These are phyloP conservation scores for Penicillium diatomitis DNA, from an alignment of 495 filamentous ascomycete species.

Conservation along the genomic window DNA sequence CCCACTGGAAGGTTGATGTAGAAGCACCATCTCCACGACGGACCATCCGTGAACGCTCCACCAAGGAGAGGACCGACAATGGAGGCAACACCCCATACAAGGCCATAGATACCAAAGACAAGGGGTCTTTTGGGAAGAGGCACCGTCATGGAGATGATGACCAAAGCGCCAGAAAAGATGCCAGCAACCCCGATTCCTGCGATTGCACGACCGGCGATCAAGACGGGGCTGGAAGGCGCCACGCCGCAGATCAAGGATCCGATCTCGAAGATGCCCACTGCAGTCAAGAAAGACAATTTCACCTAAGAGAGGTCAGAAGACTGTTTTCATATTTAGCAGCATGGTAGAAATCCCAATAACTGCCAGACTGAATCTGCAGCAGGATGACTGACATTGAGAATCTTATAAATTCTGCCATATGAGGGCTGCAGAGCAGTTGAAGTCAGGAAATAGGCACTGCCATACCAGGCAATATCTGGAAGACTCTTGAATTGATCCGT, in stretches of 20 bases:
- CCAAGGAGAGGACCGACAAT: conserved; percentile 59
- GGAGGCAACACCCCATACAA: conserved; percentile 62
- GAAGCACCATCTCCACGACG: conserved; percentile 80
- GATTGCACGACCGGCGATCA: conserved; percentile 70
- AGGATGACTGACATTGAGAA: conserved; percentile 16
- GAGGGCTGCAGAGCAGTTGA: conserved; percentile 24
- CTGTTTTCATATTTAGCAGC: no score
- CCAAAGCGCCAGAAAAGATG: conserved; percentile 63
- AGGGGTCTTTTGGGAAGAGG: conserved; percentile 56
- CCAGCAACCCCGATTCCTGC: conserved; percentile 59
- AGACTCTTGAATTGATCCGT: conserved; percentile 35
- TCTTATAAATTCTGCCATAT: conserved; percentile 24
- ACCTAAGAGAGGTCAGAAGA: conserved; percentile 44
- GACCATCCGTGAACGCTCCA: conserved; percentile 46
- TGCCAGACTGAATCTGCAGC: no score
- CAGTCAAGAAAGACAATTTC: conserved; percentile 52
- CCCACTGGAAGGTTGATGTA: conserved; percentile 68
- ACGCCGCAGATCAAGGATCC: conserved; percentile 66
- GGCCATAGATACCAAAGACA: conserved; percentile 57
- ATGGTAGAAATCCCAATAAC: conserved; percentile 21
- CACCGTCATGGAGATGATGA: conserved; percentile 55
- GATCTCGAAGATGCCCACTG: conserved; percentile 61
- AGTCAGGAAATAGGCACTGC: conserved; percentile 29
- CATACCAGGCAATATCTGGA: conserved; percentile 38
- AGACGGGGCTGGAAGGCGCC: conserved; percentile 53